Evolutionary conservation across 495 filamentous ascomycete genomes (phyloP), one percentile per base, ranked within the genome.

Genomic region (Hyaloscypha variabilis): DNA sequence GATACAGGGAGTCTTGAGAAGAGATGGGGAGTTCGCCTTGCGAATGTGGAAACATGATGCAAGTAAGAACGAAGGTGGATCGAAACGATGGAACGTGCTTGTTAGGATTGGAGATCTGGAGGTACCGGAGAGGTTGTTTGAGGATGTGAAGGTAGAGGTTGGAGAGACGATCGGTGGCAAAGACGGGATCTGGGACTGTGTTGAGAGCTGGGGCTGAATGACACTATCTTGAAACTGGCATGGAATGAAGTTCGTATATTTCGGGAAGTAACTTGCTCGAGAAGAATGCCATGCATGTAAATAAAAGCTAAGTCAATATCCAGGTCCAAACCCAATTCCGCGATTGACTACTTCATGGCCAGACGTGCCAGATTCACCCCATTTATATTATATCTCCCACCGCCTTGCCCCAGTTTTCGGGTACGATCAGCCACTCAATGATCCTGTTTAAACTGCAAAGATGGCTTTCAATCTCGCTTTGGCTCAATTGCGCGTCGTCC

Each of bases 1-100:
- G 61, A 76, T 74, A 39, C 82, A 86, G 70, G 79, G 74, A 26
- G 67, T 85, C 21, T 42, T 82, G 25, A 76, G 78, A 65, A 65
- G 67, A 2, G 78, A 74, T 14, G 72, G 73, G 29, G 62, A 60
- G 46, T 55, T 85, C 21, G 72, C 71, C 5, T 71, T 81, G 0
- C 80, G 81, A 71, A 68, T 83, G 66, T 81, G 79, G 82, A 67
- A 71, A 42, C 77, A 46, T 17, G 13, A 34, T 6, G 31, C 2
- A 13, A 34, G 31, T 6, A 13, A 34, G 31, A 13, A 6, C 1
- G 8, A 34, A 13, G 31, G 31, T 34, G 31, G 31, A n/a, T n/a
- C n/a, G n/a, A n/a, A n/a, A n/a, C n/a, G n/a, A n/a, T 36, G 31
- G 6, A 36, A 36, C 13, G 5, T 36, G 31, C 31, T 6, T 36